Conservation (phyloP, 352 stramenopile species). For the Pythium diclinum region DNA sequence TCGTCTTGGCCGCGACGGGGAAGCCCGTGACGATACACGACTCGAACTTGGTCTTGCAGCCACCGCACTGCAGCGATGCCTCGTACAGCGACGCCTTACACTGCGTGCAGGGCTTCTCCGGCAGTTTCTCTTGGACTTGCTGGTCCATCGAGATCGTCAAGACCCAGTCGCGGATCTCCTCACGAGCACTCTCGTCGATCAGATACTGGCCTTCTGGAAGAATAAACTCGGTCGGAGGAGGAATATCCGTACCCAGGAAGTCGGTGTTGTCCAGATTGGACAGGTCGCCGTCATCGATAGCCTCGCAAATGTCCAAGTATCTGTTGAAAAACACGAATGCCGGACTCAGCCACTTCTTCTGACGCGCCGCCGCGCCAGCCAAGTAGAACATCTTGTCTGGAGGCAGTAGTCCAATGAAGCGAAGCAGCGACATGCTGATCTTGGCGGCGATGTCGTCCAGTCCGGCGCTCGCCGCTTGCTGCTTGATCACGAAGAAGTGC, state of each 20-base stretch:
- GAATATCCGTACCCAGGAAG: constrained; percentile 92
- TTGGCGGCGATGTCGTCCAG: constrained; percentile 71
- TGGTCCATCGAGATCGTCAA: constrained; percentile 95
- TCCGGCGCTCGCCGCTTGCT: constrained; percentile 48
- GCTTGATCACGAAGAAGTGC: constrained; percentile 79
- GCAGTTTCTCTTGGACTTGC: constrained; percentile 89
- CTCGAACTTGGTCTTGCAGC: constrained; percentile 73
- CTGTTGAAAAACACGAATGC: constrained; percentile 95
- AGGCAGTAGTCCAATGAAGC: constrained; percentile 86
- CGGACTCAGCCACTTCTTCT: constrained; percentile 89
- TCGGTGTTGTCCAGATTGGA: constrained; percentile 91
- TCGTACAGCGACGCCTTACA: constrained; percentile 90
- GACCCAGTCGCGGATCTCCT: constrained; percentile 95
- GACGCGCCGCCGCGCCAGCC: constrained; percentile 69
- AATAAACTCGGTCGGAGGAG: constrained; percentile 70
- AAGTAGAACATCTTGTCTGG: constrained; percentile 95
- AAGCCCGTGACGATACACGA: constrained; percentile 92
- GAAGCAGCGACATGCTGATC: constrained; percentile 87
- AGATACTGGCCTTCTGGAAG: constrained; percentile 80
- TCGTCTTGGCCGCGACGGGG: constrained; percentile 82
- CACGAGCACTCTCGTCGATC: constrained; percentile 73
- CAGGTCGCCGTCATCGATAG: constrained; percentile 89
- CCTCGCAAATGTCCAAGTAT: constrained; percentile 93
- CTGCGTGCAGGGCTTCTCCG: constrained; percentile 62
- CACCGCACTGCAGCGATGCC: constrained; percentile 64